These are phyloP conservation scores for Verticillium nubilum DNA, from an alignment of 2,329 filamentous ascomycete species.

Conservation along the genomic window DNA sequence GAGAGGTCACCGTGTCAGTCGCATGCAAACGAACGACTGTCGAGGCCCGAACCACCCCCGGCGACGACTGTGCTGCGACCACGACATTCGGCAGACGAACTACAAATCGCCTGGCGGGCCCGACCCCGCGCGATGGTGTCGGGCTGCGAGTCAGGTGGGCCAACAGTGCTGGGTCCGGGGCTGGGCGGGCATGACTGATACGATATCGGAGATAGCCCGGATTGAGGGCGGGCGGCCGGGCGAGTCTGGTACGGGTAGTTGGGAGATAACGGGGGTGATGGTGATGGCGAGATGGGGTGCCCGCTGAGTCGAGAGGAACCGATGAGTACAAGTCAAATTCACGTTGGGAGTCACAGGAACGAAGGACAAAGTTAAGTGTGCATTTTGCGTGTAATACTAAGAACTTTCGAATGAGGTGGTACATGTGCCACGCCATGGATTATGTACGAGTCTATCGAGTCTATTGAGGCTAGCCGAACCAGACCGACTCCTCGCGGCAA, in stretches of 20 bases:
- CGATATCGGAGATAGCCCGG: slow-evolving; percentile 14
- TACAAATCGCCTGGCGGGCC: background rate
- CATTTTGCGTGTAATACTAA: too few species aligned
- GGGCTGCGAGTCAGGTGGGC: background rate
- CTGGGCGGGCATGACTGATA: slow-evolving; percentile 3
- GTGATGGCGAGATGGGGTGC: background rate
- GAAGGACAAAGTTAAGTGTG: too few species aligned
- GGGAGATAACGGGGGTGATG: background rate
- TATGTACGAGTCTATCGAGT: too few species aligned
- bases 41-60: background rate
- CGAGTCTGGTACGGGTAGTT: background rate
- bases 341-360: too few species aligned
- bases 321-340: background rate
- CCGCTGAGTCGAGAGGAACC: background rate
- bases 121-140: background rate
- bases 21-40: background rate
- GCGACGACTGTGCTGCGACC: background rate
- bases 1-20: background rate
- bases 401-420: too few species aligned
- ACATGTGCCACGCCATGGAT: too few species aligned
- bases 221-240: too few species aligned
- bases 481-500: too few species aligned
- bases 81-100: background rate
- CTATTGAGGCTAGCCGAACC: too few species aligned
- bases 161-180: background rate